Evolutionary conservation across 1,284 basidiomycete genomes (phyloP).

Genomic region (Cutaneotrichosporon cutaneum): DNA sequence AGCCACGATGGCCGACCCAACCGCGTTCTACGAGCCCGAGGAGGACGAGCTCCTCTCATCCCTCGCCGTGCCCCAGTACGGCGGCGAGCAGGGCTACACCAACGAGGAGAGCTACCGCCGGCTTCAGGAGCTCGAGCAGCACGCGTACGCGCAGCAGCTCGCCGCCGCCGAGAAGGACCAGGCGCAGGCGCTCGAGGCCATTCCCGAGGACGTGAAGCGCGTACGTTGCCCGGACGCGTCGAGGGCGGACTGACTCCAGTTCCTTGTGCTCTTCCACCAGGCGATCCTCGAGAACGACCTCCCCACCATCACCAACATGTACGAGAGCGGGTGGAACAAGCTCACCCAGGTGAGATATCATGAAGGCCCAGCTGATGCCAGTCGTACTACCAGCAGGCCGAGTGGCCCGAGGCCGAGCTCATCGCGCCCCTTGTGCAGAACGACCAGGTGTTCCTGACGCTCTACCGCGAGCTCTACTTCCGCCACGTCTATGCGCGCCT

Average conservation of each 20-base stretch:
- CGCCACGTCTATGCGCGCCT: slow-evolving; percentile 90
- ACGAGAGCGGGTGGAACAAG: slow-evolving; percentile 95
- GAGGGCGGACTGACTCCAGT: slow-evolving; percentile 56
- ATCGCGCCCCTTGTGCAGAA: slow-evolving; percentile 92
- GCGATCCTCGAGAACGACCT: slow-evolving; percentile 76
- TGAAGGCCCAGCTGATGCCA: slow-evolving; percentile 55
- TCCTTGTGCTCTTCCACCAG: slow-evolving; percentile 87
- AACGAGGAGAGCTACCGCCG: slow-evolving; percentile 45
- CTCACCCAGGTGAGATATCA: slow-evolving; percentile 60
- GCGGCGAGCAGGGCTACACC: slow-evolving; percentile 27
- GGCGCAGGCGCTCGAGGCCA: slow-evolving; percentile 40
- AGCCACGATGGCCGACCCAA: slow-evolving; percentile 49
- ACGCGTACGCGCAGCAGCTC: slow-evolving; percentile 43
- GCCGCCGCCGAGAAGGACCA: slow-evolving; percentile 42
- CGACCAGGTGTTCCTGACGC: slow-evolving; percentile 89
- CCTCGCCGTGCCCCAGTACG: slow-evolving; percentile 42
- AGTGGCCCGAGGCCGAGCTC: slow-evolving; percentile 97
- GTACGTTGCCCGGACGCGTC: slow-evolving; percentile 33
- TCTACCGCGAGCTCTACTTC: slow-evolving; percentile 70
- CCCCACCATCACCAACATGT: slow-evolving; percentile 82
- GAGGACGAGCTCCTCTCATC: slow-evolving; percentile 51
- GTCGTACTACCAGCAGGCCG: slow-evolving; percentile 88
- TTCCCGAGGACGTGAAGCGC: slow-evolving; percentile 53
- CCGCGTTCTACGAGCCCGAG: slow-evolving; percentile 51
- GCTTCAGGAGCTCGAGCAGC: slow-evolving; percentile 44